These are phyloP conservation scores for Lupinus albus DNA, from an alignment of 306 rosid genomes.

Conservation along the genomic window DNA sequence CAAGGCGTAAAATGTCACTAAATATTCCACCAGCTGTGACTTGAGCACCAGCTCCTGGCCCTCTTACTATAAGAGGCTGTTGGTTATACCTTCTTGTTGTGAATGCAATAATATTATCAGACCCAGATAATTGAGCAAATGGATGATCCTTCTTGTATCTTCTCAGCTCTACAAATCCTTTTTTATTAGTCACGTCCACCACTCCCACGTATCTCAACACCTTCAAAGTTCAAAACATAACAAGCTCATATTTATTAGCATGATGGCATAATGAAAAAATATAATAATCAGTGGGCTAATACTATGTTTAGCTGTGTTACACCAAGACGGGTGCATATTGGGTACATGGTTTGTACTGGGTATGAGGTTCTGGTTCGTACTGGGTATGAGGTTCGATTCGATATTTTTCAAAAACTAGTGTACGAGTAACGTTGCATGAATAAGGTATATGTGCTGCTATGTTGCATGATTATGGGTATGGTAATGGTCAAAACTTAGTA, in stretches of 20 bases:
- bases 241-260: background rate
- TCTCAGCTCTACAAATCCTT: slow-evolving; percentile 75
- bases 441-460: too few species aligned
- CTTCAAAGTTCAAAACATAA: slow-evolving; percentile 57
- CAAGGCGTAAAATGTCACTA: slow-evolving; percentile 88
- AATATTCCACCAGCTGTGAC: slow-evolving; percentile 98
- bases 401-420: too few species aligned
- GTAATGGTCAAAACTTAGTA: too few species aligned
- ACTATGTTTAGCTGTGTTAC: background rate
- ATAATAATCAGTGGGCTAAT: too few species aligned
- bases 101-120: slow-evolving; percentile 89
- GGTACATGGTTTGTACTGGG: too few species aligned
- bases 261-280: too few species aligned
- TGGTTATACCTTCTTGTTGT: slow-evolving; percentile 78
- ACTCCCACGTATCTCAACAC: slow-evolving; percentile 96
- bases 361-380: too few species aligned
- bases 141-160: slow-evolving; percentile 91
- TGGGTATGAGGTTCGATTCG: too few species aligned
- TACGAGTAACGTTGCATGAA: too few species aligned
- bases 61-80: slow-evolving; percentile 91
- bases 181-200: slow-evolving; percentile 73
- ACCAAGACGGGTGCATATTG: too few species aligned
- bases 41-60: slow-evolving; percentile 98
- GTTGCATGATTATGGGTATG: too few species aligned
- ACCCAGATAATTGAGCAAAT: slow-evolving; percentile 90